Evolutionary conservation across 169 alveolate species (phyloP), one percentile per base, ranked within the genome.

Genomic region (Babesia divergens): DNA sequence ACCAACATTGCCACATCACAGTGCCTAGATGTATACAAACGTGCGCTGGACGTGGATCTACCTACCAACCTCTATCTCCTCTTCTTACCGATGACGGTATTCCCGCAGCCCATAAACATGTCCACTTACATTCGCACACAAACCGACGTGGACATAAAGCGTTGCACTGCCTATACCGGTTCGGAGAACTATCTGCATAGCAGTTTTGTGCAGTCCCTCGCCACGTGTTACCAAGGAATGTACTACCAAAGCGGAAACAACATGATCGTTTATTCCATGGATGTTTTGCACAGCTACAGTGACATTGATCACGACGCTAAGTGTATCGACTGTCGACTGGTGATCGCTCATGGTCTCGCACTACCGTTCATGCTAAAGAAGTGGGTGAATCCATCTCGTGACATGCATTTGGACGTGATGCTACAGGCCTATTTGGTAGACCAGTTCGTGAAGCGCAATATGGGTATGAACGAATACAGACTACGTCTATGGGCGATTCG

Each of bases 361-460:
- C 28, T 43, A n/a, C 59, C 64, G 52, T 70, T 42, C 70, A 52
- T 42, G 52, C 18, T 71, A 24, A 51, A 31, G n/a, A 24, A 37
- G 20, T 43, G 71, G 65, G 50, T 64, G 16, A 55, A 67, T 40
- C 71, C 88, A 7, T 54, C 84, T 13, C 53, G 70, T 13, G 84
- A 80, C 31, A 42, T 69, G 81, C 79, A 80, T 59, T 46, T 80
- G 20, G 65, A 80, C 50, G 31, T 69, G 24, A 80, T 80, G 77
- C 65, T 70, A 20, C 88, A 80, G 56, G 31, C 75, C 56, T 69
- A 62, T 40, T 70, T 80, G 28, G 71, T 80, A n/a, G 88, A 80
- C 37, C 79, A 68, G 51, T 80, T 49, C 50, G 44, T 80, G 16
- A 70, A 59, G 58, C 62, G 84, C 8, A 51, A 69, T n/a, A 34